Evolutionary conservation across 306 rosid genomes (phyloP).

Genomic region (Cyclanthera cordifolia): DNA sequence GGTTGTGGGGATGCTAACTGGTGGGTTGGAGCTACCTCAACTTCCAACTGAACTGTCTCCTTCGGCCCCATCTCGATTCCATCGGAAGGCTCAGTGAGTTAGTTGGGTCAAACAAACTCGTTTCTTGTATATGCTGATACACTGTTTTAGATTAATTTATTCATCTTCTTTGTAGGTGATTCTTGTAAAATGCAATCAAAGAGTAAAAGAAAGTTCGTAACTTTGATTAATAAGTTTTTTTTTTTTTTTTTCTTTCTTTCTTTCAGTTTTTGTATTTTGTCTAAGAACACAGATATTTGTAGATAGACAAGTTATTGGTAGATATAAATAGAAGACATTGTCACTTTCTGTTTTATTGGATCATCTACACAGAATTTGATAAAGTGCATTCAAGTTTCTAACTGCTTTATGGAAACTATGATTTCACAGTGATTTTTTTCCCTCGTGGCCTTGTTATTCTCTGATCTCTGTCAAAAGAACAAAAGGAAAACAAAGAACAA

Average conservation of each 20-base stretch:
- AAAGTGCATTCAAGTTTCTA: neutral
- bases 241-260: neutral
- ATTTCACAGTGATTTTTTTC: neutral
- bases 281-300: neutral
- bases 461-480: neutral
- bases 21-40: slow-evolving; percentile 53
- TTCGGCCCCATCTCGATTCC: slow-evolving; percentile 57
- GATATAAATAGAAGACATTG: neutral
- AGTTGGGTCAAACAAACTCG: neutral
- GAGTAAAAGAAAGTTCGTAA: neutral
- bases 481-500: neutral
- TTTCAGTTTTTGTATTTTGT: neutral
- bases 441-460: neutral
- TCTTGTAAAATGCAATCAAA: slow-evolving; percentile 6
- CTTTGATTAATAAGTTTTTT: neutral
- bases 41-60: slow-evolving; percentile 67
- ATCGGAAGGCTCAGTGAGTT: slow-evolving; percentile 44
- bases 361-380: neutral
- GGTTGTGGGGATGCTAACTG: slow-evolving; percentile 69
- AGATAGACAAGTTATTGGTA: neutral
- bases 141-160: slow-evolving; percentile 14
- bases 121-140: slow-evolving; percentile 13
- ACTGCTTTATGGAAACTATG: slow-evolving; percentile 7
- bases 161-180: slow-evolving; percentile 22
- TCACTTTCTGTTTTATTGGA: neutral